Conservation (phyloP, 495 filamentous ascomycete genomes). For the Bathelium albidoporum region DNA sequence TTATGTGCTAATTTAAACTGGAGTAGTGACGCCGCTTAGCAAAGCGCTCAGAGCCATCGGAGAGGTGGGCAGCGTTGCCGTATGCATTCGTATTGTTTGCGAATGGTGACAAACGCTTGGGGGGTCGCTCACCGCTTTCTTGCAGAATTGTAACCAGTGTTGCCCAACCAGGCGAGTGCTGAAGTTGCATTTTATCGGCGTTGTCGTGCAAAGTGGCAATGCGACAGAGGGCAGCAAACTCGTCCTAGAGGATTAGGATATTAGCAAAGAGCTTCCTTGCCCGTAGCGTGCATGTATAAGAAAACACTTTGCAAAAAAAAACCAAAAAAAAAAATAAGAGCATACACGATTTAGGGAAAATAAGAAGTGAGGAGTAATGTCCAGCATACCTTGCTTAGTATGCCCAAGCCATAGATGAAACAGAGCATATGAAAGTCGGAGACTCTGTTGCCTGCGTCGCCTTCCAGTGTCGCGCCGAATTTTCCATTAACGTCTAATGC, state of each 20-base stretch:
- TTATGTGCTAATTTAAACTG: neutral
- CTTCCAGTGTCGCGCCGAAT: slow-evolving; percentile 25
- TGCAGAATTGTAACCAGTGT: slow-evolving; percentile 85
- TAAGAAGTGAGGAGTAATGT: slow-evolving; percentile 15
- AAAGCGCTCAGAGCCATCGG: neutral
- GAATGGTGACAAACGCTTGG: slow-evolving; percentile 2
- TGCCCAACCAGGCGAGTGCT: slow-evolving; percentile 80
- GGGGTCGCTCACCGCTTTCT: slow-evolving; percentile 5
- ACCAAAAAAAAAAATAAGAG: neutral
- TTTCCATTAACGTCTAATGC: slow-evolving; percentile 42
- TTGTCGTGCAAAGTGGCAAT: slow-evolving; percentile 70
- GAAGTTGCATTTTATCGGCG: slow-evolving; percentile 65
- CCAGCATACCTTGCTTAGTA: slow-evolving; percentile 67
- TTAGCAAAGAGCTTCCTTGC: no score
- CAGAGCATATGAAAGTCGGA: slow-evolving; percentile 91
- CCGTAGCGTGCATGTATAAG: no score
- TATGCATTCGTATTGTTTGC: neutral
- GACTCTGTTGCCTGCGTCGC: slow-evolving; percentile 38
- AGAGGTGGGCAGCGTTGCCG: neutral
- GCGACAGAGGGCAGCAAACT: slow-evolving; percentile 76
- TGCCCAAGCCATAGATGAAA: slow-evolving; percentile 69
- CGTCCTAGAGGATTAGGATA: slow-evolving; percentile 49
- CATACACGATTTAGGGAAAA: neutral
- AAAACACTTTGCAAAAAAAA: neutral
- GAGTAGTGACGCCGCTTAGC: neutral